Conservation (phyloP, 2,329 filamentous ascomycete genomes). For the Fusarium sarcochroum region DNA sequence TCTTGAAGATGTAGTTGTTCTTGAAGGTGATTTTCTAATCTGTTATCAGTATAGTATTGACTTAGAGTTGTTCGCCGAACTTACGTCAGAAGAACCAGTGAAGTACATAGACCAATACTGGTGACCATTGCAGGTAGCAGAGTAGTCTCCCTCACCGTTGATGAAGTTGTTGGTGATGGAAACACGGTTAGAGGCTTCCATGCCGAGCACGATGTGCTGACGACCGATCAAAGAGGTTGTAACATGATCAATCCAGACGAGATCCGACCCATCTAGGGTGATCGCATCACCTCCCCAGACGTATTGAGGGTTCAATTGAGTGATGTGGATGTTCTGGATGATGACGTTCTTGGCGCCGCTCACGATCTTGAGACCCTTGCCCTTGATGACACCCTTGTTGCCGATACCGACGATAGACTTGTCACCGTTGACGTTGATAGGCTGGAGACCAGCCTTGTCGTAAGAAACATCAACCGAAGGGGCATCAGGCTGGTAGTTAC, state of each 20-base stretch:
- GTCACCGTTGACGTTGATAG: constrained; percentile 68
- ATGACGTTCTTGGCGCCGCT: constrained; percentile 66
- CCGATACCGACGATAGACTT: constrained; percentile 70
- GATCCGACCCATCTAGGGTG: constrained; percentile 62
- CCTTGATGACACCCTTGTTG: constrained; percentile 67
- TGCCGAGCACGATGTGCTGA: constrained; percentile 72
- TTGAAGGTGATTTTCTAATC: constrained; percentile 64
- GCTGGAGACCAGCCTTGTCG: constrained; percentile 65
- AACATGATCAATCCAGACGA: constrained; percentile 67
- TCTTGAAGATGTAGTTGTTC: constrained; percentile 73
- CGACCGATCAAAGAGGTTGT: constrained; percentile 71
- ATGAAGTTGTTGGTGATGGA: constrained; percentile 71
- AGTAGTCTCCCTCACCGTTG: constrained; percentile 67
- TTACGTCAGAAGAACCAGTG: constrained; percentile 64
- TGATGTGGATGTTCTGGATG: constrained; percentile 71
- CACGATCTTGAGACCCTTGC: constrained; percentile 68
- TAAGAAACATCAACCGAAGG: constrained; percentile 61
- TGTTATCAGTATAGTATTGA: not conserved
- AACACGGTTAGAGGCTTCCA: constrained; percentile 66
- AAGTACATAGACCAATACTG: constrained; percentile 74
- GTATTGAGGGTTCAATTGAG: constrained; percentile 68
- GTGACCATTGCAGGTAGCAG: constrained; percentile 70
- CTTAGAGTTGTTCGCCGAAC: not conserved
- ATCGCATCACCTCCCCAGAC: constrained; percentile 73
- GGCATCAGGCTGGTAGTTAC: constrained; percentile 68